Evolutionary conservation across 768 basidiomycete genomes (phyloP), one percentile per base, ranked within the genome.

Genomic region (Serendipita sp.): DNA sequence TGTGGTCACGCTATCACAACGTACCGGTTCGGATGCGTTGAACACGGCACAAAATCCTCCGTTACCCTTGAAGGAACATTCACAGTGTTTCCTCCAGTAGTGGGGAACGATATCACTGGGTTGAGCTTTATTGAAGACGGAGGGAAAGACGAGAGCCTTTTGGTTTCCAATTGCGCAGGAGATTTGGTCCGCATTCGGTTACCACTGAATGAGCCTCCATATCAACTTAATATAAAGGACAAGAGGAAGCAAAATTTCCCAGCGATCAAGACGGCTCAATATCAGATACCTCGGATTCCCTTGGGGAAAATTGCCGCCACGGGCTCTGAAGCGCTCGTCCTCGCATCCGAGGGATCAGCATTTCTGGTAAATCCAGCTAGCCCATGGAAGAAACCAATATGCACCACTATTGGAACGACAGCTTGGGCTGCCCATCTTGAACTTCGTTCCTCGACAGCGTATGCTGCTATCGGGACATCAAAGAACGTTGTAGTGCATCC

Each of bases 391-490:
- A 15, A 15, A 11, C 52, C 52, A 30, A 30, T 10, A 11, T 11
- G 11, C 13, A 11, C 23, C 10, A 28, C 28, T 16, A 30, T 28
- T 16, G 52, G 52, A 2, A 54, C 16, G 2, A 83, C 82, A 46
- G 80, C 83, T 68, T 91, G 89, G 89, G 73, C 78, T 3, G 80
- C 81, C 18, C 76, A 83, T 67, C 78, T 90, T 63, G 82, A 75
- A 63, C 72, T 79, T 54, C 71, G 76, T 7, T 65, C 66, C 3
- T 74, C 81, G 13, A 77, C 82, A 2, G 79, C 85, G 11, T 88
- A 81, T 65, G 85, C 84, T 8, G 83, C 81, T 7, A 84, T 91
- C 65, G 88, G 88, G 7, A 80, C 81, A 7, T 72, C 75, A 1
- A 77, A 77, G 0, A 86, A 89, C 2, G 77, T 90, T 34, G 75